These are phyloP conservation scores for Stephania japonica DNA, from an alignment of 164 flowering plant genomes.

Conservation along the genomic window DNA sequence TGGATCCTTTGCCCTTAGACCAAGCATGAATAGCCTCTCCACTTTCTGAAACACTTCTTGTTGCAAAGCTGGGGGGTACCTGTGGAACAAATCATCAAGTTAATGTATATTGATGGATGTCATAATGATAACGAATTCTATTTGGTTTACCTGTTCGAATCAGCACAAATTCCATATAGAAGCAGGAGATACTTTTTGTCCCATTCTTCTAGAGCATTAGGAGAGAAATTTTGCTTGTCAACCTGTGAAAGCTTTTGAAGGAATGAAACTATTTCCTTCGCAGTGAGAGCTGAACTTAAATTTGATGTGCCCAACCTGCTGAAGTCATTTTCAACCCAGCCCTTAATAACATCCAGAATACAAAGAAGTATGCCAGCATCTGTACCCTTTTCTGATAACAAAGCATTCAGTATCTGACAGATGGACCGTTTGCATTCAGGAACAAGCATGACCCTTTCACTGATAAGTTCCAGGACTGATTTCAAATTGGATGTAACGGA, in stretches of 20 bases:
- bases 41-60: conserved; percentile 91
- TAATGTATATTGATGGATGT: conserved; percentile 2
- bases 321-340: conserved; percentile 86
- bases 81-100: conserved; percentile 28
- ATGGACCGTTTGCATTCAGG: conserved; percentile 73
- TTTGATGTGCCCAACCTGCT: conserved; percentile 44
- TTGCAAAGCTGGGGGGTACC: conserved; percentile 60
- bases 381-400: conserved; percentile 84
- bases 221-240: conserved; percentile 69
- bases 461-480: conserved; percentile 73
- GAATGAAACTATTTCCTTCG: conserved; percentile 77
- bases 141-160: conserved; percentile 61
- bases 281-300: conserved; percentile 44
- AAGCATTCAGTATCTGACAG: conserved; percentile 56
- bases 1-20: conserved; percentile 92
- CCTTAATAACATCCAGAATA: conserved; percentile 74
- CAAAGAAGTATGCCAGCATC: conserved; percentile 89
- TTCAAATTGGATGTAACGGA: conserved; percentile 69
- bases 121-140: not conserved
- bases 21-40: conserved; percentile 92
- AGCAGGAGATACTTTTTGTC: conserved; percentile 88
- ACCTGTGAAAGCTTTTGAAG: conserved; percentile 96
- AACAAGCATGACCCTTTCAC: conserved; percentile 79
- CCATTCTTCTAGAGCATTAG: conserved; percentile 69
- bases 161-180: conserved; percentile 91